A percentile compares a stretch with the other conserved stretches of the same genome.
Conservation (phyloP, 768 basidiomycete species). For the Rickenella mellea region DNA sequence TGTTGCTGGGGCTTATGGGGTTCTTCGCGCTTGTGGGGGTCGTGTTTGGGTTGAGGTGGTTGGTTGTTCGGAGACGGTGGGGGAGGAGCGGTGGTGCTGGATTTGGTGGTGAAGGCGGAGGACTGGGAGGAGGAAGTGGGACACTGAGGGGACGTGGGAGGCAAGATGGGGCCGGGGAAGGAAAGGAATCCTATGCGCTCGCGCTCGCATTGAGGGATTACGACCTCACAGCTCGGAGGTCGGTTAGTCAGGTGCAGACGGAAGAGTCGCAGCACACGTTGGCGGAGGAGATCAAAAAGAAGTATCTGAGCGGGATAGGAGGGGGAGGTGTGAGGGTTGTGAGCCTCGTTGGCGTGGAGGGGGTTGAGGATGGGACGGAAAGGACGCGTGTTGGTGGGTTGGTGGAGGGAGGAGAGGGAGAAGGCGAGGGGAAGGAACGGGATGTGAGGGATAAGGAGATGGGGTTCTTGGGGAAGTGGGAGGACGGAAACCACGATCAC, state of each 20-base stretch:
- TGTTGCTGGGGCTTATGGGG: conserved; percentile 47
- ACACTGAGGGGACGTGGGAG: conserved; percentile 7
- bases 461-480: conserved; percentile 15
- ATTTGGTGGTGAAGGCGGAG: conserved; percentile 9
- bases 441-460: conserved; percentile 7
- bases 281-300: conserved; percentile 30
- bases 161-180: conserved; percentile 3
- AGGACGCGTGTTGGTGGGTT: too few species aligned
- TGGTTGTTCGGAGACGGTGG: conserved; percentile 26
- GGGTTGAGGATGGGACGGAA: too few species aligned
- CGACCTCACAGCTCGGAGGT: conserved; percentile 22
- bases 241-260: conserved; percentile 18
- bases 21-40: conserved; percentile 47
- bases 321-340: too few species aligned
- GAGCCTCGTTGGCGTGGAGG: too few species aligned
- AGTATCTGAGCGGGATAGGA: background rate
- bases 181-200: too few species aligned
- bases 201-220: conserved; percentile 22
- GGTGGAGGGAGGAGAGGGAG: conserved; percentile 2
- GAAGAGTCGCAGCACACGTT: conserved; percentile 31
- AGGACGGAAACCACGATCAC: conserved; percentile 12
- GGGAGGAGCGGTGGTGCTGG: conserved; percentile 16
- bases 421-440: too few species aligned
- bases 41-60: conserved; percentile 48
- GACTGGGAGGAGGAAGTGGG: conserved; percentile 9